These are phyloP conservation scores for Pseudopyricularia javanii DNA, from an alignment of 2,329 filamentous ascomycete species.

Conservation along the genomic window DNA sequence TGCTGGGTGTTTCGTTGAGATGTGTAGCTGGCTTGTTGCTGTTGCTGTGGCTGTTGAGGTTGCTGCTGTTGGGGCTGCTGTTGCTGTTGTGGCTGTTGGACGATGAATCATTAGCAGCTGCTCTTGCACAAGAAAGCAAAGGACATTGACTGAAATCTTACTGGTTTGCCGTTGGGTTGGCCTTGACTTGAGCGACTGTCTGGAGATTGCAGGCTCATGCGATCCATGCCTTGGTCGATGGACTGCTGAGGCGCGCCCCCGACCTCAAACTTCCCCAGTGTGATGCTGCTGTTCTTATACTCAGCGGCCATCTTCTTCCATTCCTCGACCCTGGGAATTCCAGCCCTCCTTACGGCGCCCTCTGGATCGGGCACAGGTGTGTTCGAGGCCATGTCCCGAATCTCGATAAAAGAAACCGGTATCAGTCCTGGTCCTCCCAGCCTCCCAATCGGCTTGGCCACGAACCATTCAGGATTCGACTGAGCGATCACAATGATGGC, in stretches of 20 bases:
- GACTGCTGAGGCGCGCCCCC: constrained; percentile 29
- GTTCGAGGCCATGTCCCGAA: constrained; percentile 84
- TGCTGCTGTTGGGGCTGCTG: constrained; percentile 17
- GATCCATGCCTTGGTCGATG: constrained; percentile 60
- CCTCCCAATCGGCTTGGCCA: constrained; percentile 95
- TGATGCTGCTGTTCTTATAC: constrained; percentile 98
- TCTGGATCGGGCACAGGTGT: constrained; percentile 69
- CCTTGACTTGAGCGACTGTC: constrained; percentile 7
- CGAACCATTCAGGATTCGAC: constrained; percentile 98
- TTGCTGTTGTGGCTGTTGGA: constrained; percentile 17
- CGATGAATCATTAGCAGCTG: no score
- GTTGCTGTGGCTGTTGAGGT: constrained; percentile 23
- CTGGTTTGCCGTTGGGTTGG: constrained; percentile 1
- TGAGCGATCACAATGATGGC: constrained; percentile 98
- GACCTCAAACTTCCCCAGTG: constrained; percentile 76
- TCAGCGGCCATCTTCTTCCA: constrained; percentile 99
- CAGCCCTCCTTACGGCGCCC: constrained; percentile 76
- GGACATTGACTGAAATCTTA: no score
- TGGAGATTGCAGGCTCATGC: constrained; percentile 61
- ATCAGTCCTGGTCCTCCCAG: constrained; percentile 93
- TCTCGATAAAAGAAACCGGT: constrained; percentile 92
- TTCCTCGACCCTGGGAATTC: constrained; percentile 89
- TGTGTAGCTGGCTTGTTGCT: constrained; percentile 20
- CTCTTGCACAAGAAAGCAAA: no score
- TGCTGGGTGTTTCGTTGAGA: constrained; percentile 22